A percentile compares a stretch with the other conserved stretches of the same genome.
phyloP scores from a whole-genome alignment of 78 protist species.

The Emiliania huxleyi region DNA sequence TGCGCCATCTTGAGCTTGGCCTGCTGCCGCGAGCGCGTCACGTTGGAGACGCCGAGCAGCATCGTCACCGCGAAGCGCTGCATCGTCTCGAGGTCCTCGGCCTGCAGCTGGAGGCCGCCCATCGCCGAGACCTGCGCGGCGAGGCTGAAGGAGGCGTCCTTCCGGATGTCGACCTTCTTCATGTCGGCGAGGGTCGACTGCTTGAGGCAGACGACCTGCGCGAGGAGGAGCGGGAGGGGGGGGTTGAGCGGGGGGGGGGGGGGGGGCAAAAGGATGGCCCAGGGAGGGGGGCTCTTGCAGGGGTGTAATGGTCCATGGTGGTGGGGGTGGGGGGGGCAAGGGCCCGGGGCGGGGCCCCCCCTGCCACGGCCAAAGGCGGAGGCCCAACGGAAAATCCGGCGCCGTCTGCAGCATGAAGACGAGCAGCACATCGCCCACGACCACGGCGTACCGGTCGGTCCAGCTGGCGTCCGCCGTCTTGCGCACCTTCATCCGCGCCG shows the following conservation, averaged over 20 bases:
- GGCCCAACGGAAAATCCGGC: background rate
- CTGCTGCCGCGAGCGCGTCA: background rate
- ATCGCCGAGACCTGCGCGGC: background rate
- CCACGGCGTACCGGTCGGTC: background rate
- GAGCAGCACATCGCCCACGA: conserved; percentile 5
- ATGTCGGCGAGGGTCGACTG: background rate
- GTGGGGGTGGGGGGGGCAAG: too few species aligned
- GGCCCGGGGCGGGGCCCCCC: too few species aligned
- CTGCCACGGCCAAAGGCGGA: background rate
- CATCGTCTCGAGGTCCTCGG: background rate
- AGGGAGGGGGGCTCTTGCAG: too few species aligned
- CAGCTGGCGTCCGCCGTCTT: background rate
- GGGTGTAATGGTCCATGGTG: too few species aligned
- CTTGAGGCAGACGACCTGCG: background rate
- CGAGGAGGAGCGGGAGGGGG: too few species aligned
- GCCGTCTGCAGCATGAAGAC: background rate
- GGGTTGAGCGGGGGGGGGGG: too few species aligned
- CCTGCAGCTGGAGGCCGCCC: background rate
- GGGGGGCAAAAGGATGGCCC: too few species aligned
- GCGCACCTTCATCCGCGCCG: background rate
- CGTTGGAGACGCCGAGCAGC: background rate
- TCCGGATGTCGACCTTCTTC: background rate
- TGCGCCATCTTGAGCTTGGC: background rate
- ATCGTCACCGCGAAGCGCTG: background rate
- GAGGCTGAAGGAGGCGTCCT: background rate